A percentile compares a stretch with the other conserved stretches of the same genome.
phyloP scores from a whole-genome alignment of 148 eudicot species.

The Amaranthus hypochondriacus region DNA sequence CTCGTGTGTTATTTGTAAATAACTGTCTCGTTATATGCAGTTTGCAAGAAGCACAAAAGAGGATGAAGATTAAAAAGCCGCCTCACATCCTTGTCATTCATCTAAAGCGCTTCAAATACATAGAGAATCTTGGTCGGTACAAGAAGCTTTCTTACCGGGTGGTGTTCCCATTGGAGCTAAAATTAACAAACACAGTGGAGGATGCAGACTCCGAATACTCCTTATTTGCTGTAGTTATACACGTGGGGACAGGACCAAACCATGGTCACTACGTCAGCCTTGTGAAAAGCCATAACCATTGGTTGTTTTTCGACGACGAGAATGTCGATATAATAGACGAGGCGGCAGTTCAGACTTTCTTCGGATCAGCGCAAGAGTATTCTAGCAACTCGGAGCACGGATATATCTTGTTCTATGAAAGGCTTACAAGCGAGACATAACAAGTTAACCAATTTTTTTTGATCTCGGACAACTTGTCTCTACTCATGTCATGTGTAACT shows the following conservation, averaged over 20 bases:
- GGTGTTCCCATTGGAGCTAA: slow-evolving; percentile 75
- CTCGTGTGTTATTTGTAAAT: background rate
- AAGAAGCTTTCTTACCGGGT: slow-evolving; percentile 81
- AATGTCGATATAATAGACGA: slow-evolving; percentile 81
- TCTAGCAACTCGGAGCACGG: slow-evolving; percentile 81
- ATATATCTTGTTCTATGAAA: slow-evolving; percentile 63
- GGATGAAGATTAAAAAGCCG: slow-evolving; percentile 88
- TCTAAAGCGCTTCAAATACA: slow-evolving; percentile 77
- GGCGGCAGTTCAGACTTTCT: slow-evolving; percentile 73
- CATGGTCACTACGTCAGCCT: slow-evolving; percentile 87
- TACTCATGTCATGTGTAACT: slow-evolving; percentile 4
- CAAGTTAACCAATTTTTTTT: slow-evolving; percentile 18
- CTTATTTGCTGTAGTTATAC: slow-evolving; percentile 70
- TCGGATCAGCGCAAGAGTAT: slow-evolving; percentile 78
- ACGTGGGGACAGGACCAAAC: slow-evolving; percentile 80
- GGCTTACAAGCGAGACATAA: slow-evolving; percentile 19
- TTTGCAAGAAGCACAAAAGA: slow-evolving; percentile 87
- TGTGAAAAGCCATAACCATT: slow-evolving; percentile 78
- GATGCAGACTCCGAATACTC: slow-evolving; percentile 73
- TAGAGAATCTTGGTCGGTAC: slow-evolving; percentile 67
- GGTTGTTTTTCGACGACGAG: slow-evolving; percentile 84
- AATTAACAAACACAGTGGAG: slow-evolving; percentile 67
- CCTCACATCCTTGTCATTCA: slow-evolving; percentile 82
- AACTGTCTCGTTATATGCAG: slow-evolving; percentile 29
- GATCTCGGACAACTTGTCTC: slow-evolving; percentile 8